A percentile compares a stretch with the other conserved stretches of the same genome.
These are phyloP conservation scores for Apostasia shenzhenica DNA, from an alignment of 106 monocot genomes.

Conservation along the genomic window DNA sequence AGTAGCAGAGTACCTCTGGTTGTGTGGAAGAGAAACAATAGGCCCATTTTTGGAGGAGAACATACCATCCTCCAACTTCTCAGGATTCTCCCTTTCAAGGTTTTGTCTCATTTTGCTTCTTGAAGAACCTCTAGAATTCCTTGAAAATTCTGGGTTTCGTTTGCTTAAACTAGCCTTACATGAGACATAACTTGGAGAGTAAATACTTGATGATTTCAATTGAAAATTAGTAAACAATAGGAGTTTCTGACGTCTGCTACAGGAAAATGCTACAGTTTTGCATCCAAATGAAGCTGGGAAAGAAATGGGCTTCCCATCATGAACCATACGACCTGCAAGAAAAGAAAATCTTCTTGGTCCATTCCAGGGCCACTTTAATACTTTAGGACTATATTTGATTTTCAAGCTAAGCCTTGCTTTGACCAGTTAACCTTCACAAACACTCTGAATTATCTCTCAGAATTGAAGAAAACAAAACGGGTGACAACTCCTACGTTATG, in stretches of 20 bases:
- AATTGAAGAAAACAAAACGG: too few species aligned
- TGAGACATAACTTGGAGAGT: conserved; percentile 7
- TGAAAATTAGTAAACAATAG: background rate
- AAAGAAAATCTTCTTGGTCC: background rate
- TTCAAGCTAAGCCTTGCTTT: too few species aligned
- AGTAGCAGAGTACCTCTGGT: conserved; percentile 54
- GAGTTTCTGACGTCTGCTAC: conserved; percentile 2
- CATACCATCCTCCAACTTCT: conserved; percentile 37
- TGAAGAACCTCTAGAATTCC: conserved; percentile 54
- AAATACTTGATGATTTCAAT: conserved; percentile 5
- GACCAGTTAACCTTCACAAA: too few species aligned
- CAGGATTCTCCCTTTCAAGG: conserved; percentile 40
- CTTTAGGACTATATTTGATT: too few species aligned
- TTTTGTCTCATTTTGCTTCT: conserved; percentile 38
- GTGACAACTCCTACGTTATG: too few species aligned
- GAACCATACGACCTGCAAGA: conserved; percentile 18
- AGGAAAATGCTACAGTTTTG: conserved; percentile 6
- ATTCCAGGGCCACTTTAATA: too few species aligned
- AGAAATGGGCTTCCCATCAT: conserved; percentile 17
- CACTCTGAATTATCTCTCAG: too few species aligned
- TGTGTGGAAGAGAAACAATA: conserved; percentile 36
- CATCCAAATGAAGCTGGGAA: conserved; percentile 11
- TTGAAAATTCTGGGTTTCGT: conserved; percentile 72
- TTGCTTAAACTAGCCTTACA: conserved; percentile 32
- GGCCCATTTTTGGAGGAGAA: conserved; percentile 74